Evolutionary conservation across 345 rosid genomes (phyloP).

Genomic region (Aethionema arabicum): DNA sequence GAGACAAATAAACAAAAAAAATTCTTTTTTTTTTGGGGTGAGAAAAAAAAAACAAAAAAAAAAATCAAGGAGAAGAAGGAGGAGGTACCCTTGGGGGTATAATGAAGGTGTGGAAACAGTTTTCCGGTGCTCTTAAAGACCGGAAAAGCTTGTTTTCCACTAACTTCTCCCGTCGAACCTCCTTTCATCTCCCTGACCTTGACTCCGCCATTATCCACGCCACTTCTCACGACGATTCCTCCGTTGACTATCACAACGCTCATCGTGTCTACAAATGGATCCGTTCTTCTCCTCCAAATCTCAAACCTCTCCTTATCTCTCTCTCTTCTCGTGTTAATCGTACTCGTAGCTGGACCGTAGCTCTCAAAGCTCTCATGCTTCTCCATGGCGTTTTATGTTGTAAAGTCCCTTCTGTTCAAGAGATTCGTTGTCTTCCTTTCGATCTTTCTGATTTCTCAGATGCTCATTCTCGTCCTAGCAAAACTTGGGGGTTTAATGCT

Average conservation of each 20-base stretch:
- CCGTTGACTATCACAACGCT: constrained; percentile 59
- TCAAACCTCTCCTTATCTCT: constrained; percentile 53
- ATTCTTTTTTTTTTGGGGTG: constrained; percentile 9
- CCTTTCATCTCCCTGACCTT: constrained; percentile 52
- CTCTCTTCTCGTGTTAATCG: constrained; percentile 54
- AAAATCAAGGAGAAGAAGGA: neutral
- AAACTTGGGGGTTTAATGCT: constrained; percentile 58
- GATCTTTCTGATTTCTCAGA: constrained; percentile 68
- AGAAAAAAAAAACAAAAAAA: constrained; percentile 8
- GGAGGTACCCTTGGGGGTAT: constrained; percentile 21
- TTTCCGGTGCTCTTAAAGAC: constrained; percentile 75
- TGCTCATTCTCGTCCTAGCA: constrained; percentile 43
- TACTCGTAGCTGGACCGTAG: constrained; percentile 73
- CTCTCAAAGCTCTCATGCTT: constrained; percentile 71
- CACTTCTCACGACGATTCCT: constrained; percentile 66
- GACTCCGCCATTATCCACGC: constrained; percentile 72
- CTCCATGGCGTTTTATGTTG: constrained; percentile 79
- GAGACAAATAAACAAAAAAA: neutral
- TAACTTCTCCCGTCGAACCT: constrained; percentile 36
- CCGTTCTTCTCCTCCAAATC: constrained; percentile 55
- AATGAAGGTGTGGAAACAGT: constrained; percentile 71
- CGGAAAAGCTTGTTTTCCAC: constrained; percentile 55
- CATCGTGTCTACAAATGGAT: constrained; percentile 66
- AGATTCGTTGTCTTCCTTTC: constrained; percentile 50
- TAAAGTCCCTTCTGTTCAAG: constrained; percentile 42